Conservation (phyloP, 768 basidiomycete genomes). For the Termitomyces sp. region DNA sequence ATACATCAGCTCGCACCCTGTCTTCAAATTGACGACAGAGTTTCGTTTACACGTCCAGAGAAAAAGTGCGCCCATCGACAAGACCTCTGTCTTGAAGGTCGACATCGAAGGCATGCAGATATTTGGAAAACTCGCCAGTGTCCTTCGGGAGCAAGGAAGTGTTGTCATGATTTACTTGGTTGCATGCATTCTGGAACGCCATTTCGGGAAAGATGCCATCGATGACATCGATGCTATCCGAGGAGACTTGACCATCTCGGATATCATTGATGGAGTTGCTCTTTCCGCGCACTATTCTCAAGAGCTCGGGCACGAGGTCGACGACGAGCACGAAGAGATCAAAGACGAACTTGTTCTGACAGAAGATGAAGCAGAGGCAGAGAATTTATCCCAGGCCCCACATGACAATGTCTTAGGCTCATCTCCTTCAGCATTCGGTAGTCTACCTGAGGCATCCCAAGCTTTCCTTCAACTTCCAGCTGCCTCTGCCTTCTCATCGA, state of each 20-base stretch:
- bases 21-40: constrained; percentile 76
- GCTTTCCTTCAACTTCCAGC: constrained; percentile 14
- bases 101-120: constrained; percentile 63
- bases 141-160: constrained; percentile 61
- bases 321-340: constrained; percentile 11
- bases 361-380: constrained; percentile 18
- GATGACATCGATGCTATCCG: constrained; percentile 68
- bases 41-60: constrained; percentile 79
- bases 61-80: constrained; percentile 70
- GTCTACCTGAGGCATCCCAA: constrained; percentile 9
- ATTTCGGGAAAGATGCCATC: constrained; percentile 78
- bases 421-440: constrained; percentile 7
- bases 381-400: neutral
- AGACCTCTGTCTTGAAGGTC: constrained; percentile 58
- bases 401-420: neutral
- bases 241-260: constrained; percentile 47
- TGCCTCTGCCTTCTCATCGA: constrained; percentile 32
- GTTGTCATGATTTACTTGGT: constrained; percentile 80
- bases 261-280: constrained; percentile 66
- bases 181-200: constrained; percentile 81
- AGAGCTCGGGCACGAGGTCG: constrained; percentile 18
- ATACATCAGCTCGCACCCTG: constrained; percentile 61
- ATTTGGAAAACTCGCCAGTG: constrained; percentile 55
- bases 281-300: constrained; percentile 17
- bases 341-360: constrained; percentile 13